Base-by-base conservation (phyloP, 441 rosid genomes). In the Populus tomentosa region DNA sequence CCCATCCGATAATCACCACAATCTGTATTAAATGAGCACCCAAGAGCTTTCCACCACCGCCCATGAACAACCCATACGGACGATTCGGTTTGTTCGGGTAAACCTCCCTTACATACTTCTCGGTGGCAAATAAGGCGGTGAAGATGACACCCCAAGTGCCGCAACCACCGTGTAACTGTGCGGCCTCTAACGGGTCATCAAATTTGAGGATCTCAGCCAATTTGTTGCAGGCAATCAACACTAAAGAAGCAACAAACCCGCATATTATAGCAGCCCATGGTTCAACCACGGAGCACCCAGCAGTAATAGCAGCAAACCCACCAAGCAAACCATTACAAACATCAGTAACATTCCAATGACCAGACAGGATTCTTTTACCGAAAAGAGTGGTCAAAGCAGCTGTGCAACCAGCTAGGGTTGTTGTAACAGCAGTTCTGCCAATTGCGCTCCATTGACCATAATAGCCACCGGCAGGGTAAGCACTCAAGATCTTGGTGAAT, bases 111-210 rank as follows among this genome's bases (percentile, higher is more conserved):
- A 92, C 86, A 28, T 82, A 92, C 70, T 86, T 87, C 80, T 94
- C 73, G 0, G 77, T 76, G 1, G 98, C 98, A 65, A 93, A 93
- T 10, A 93, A 79, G 26, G 90, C 96, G 0, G 96, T 93, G 85
- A 94, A 94, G 67, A 94, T 80, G 18, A 92, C 75, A 0, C 98
- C 98, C 98, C 97, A 94, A 1, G 89, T 85, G 6, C 98, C 98
- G n/a, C 98, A 94, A 0, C 98, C 95, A 8, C 97, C 98, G 68
- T 94, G 98, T 23, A 94, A 80, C 80, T 94, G 97, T 0, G 98
- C 92, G 0, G 95, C 98, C 78, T 92, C 98, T 0, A 94, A 79
- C 0, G 98, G 98, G 80, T 94, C 98, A 73, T 94, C 98, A 67
- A 38, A 89, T 53, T 80, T 80, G 0, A 85, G 6, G 23, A 74